Evolutionary conservation across 2,329 filamentous ascomycete genomes (phyloP).

Genomic region (Alternaria brassicae): DNA sequence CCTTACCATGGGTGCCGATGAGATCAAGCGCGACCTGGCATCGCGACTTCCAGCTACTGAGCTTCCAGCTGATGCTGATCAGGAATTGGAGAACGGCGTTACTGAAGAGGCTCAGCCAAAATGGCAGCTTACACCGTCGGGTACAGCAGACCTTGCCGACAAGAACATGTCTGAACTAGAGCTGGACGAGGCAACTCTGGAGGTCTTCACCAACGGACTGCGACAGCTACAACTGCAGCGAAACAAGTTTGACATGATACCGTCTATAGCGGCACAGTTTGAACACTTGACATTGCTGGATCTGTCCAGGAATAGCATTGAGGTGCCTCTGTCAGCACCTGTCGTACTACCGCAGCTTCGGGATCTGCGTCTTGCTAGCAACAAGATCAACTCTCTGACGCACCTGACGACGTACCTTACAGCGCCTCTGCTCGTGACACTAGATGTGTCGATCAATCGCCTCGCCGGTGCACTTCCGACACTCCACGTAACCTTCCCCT

Average conservation of each 20-base stretch:
- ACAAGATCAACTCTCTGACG: conserved; percentile 71
- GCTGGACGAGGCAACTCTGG: conserved; percentile 45
- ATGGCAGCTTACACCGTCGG: conserved; percentile 46
- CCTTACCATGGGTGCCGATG: conserved; percentile 77
- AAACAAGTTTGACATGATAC: conserved; percentile 76
- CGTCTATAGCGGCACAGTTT: conserved; percentile 72
- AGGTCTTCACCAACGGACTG: conserved; percentile 58
- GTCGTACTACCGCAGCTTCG: conserved; percentile 76
- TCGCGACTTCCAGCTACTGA: conserved; percentile 63
- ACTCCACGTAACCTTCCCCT: conserved; percentile 72
- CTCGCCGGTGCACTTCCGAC: conserved; percentile 70
- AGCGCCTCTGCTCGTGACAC: conserved; percentile 76
- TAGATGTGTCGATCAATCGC: conserved; percentile 86
- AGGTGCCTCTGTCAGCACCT: conserved; percentile 46
- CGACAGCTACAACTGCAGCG: conserved; percentile 73
- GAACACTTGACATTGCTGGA: conserved; percentile 74
- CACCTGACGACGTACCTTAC: conserved; percentile 70
- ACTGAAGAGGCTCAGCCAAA: conserved; percentile 9
- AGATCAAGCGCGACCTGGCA: conserved; percentile 77
- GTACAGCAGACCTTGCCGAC: conserved; percentile 53
- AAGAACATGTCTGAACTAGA: conserved; percentile 51
- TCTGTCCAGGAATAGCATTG: conserved; percentile 78
- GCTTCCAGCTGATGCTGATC: conserved; percentile 4
- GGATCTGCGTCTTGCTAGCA: conserved; percentile 77
- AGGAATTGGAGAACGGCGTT: conserved; percentile 9